phyloP scores from a whole-genome alignment of 2,329 filamentous ascomycete genomes.

The Fusarium sp. region DNA sequence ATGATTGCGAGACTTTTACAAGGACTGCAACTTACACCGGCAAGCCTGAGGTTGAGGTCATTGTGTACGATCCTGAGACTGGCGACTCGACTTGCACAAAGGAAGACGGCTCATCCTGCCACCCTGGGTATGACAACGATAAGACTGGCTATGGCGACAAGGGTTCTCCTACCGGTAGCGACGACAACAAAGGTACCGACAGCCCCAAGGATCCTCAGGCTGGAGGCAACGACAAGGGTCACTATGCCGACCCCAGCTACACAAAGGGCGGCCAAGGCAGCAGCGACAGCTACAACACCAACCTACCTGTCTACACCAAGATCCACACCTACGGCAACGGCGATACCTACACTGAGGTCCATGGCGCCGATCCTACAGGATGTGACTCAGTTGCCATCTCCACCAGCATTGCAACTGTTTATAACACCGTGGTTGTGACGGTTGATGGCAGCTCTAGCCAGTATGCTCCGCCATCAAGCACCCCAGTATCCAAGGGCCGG shows the following conservation, averaged over 20 bases:
- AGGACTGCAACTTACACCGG: slow-evolving; percentile 38
- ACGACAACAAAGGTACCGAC: slow-evolving; percentile 7
- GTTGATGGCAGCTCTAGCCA: slow-evolving; percentile 24
- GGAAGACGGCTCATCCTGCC: slow-evolving; percentile 49
- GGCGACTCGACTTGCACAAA: slow-evolving; percentile 50
- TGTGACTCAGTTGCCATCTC: slow-evolving; percentile 46
- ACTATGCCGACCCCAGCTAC: slow-evolving; percentile 23
- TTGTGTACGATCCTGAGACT: slow-evolving; percentile 51
- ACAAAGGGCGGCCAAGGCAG: slow-evolving; percentile 21
- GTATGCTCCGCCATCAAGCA: slow-evolving; percentile 22
- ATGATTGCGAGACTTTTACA: slow-evolving; percentile 33
- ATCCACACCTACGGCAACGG: slow-evolving; percentile 29
- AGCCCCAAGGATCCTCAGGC: background rate
- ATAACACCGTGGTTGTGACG: slow-evolving; percentile 55
- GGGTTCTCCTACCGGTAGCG: background rate
- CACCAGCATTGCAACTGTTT: slow-evolving; percentile 53
- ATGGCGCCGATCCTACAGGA: slow-evolving; percentile 30
- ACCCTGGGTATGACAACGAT: slow-evolving; percentile 22
- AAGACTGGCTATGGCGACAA: slow-evolving; percentile 13
- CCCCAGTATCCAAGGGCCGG: slow-evolving; percentile 11
- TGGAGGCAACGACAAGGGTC: slow-evolving; percentile 17
- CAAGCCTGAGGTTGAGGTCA: slow-evolving; percentile 50
- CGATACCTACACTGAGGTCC: slow-evolving; percentile 27
- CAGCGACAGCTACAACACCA: slow-evolving; percentile 13
- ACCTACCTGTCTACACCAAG: slow-evolving; percentile 37